A percentile compares a stretch with the other conserved stretches of the same genome.
These are phyloP conservation scores for Hypoxylon fuscum DNA, from an alignment of 495 filamentous ascomycete species.

Conservation along the genomic window DNA sequence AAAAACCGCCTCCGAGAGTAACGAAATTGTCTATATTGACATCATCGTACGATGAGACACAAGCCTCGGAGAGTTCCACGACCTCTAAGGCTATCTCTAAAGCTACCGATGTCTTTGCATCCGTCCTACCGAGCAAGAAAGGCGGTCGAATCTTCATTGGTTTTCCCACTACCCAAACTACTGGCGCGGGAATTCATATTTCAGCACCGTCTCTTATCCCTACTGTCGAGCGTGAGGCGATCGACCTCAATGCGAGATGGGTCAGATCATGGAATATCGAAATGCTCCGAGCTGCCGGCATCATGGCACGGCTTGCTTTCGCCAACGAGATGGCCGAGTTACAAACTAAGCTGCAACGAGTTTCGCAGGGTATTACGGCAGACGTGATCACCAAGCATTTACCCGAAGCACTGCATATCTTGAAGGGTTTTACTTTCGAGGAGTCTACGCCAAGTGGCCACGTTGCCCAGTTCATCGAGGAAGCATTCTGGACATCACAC, in stretches of 20 bases:
- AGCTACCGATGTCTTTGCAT: conserved; percentile 79
- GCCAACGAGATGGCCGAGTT: conserved; percentile 83
- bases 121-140: conserved; percentile 86
- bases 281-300: conserved; percentile 89
- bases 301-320: conserved; percentile 89
- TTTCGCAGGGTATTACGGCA: conserved; percentile 47
- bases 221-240: conserved; percentile 97
- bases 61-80: conserved; percentile 64
- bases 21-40: conserved; percentile 88
- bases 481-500: conserved; percentile 93
- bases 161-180: conserved; percentile 97
- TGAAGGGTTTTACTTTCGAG: conserved; percentile 81
- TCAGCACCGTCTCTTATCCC: conserved; percentile 98
- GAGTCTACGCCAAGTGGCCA: conserved; percentile 87
- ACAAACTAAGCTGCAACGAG: conserved; percentile 61
- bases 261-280: conserved; percentile 97
- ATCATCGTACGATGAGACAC: conserved; percentile 85
- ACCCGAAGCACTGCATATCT: conserved; percentile 80
- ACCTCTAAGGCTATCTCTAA: conserved; percentile 58
- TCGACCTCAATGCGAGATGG: conserved; percentile 94
- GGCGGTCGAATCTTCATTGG: conserved; percentile 94
- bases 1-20: conserved; percentile 90
- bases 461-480: conserved; percentile 84
- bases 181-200: conserved; percentile 92
- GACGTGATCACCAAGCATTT: conserved; percentile 70